phyloP scores from a whole-genome alignment of 805 yeast species.

The Wickerhamomyces chaumierensis region DNA sequence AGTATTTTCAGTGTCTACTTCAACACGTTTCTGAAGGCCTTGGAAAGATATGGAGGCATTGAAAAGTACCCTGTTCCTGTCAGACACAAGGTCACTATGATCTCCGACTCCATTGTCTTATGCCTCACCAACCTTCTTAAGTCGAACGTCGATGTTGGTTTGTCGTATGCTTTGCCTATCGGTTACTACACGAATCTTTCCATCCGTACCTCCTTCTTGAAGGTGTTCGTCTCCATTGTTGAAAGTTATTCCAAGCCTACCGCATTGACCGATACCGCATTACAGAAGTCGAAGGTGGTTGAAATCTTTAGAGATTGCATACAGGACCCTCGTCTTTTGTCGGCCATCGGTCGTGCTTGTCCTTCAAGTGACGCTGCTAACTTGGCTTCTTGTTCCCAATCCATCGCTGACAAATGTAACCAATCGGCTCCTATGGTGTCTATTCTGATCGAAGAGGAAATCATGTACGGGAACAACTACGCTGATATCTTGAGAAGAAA shows the following conservation, averaged over 20 bases:
- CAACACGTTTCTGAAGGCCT: conserved; percentile 39
- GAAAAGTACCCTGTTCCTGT: conserved; percentile 26
- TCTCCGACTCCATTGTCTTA: conserved; percentile 52
- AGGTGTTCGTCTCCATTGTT: conserved; percentile 63
- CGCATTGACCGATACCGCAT: conserved; percentile 15
- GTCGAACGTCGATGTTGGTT: conserved; percentile 67
- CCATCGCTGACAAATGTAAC: conserved; percentile 36
- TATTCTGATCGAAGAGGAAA: conserved; percentile 50
- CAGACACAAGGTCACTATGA: conserved; percentile 41
- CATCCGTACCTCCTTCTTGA: conserved; percentile 62
- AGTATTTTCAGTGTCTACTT: conserved; percentile 62
- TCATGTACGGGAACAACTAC: conserved; percentile 44
- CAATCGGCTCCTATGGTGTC: conserved; percentile 37
- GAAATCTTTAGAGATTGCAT: conserved; percentile 21
- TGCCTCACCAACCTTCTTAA: conserved; percentile 60
- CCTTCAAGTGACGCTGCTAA: conserved; percentile 62
- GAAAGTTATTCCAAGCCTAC: conserved; percentile 18
- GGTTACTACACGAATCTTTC: conserved; percentile 61
- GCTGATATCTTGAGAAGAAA: conserved; percentile 72
- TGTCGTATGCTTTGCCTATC: conserved; percentile 64
- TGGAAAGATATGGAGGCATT: conserved; percentile 25
- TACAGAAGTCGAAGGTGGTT: conserved; percentile 16
- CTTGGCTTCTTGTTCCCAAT: conserved; percentile 53
- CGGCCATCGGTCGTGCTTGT: conserved; percentile 48
- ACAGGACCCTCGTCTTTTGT: conserved; percentile 30